Evolutionary conservation across 2,329 filamentous ascomycete species (phyloP), one percentile per base, ranked within the genome.

Genomic region (Curvularia sp.): DNA sequence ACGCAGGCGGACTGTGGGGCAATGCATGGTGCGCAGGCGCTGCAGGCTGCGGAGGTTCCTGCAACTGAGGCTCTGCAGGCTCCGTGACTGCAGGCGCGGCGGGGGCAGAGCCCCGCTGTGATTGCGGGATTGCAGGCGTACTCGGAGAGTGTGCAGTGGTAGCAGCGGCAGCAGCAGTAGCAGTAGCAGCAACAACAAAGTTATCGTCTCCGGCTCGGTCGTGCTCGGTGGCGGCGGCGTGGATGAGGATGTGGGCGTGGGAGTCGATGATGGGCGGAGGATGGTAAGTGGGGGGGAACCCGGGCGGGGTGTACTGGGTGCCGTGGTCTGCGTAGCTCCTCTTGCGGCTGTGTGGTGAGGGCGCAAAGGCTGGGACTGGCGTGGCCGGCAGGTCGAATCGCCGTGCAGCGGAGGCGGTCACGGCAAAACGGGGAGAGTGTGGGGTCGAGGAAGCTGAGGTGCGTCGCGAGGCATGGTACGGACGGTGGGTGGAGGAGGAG

Each of bases 261-360:
- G 27, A n/a, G 43, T 46, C 43, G 5, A 28, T 28, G 55, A 32
- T 38, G 48, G 63, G 27, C 49, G 60, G 63, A 2, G 69, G 69
- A 19, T 64, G 70, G 52, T 75, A 77, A 52, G 81, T 81, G 59
- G 81, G 77, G 63, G 82, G 78, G 53, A 72, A 77, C 57, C 77
- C 78, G 55, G 80, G 78, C 43, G 82, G 83, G 42, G 82, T 83
- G 71, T 85, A 86, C 71, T 86, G 84, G 34, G 83, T 86, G 57
- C 77, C 80, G 32, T 78, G 78, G 77, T 85, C 81, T 56, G 79
- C 78, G 74, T 80, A 81, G 59, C 72, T 67, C 45, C 72, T 72
- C 64, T 69, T 73, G 61, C 57, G 64, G 43, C 59, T 49, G 56
- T 70, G 70, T 1, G 72, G 73, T 38, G 72, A 75, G 15, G 59